A percentile compares a stretch with the other conserved stretches of the same genome.
Evolutionary conservation across 495 filamentous ascomycete species (phyloP).

Genomic region (Xylaria flabelliformis): DNA sequence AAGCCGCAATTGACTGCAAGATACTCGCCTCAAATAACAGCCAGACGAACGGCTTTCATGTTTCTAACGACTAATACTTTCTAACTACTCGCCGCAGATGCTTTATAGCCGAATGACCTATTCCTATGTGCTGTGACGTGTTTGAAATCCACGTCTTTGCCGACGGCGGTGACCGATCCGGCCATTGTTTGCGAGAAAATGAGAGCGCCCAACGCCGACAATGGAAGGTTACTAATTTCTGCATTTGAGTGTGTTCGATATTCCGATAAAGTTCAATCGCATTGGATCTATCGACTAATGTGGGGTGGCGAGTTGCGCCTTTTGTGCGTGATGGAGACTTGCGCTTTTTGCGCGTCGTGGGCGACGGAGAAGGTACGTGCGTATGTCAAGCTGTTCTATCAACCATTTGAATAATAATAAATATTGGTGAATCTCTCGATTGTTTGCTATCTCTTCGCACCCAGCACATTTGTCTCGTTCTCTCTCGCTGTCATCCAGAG

Average conservation of each 20-base stretch:
- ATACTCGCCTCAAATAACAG: not conserved
- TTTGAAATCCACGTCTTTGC: not conserved
- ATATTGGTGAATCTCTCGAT: not conserved
- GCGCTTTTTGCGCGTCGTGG: constrained; percentile 9
- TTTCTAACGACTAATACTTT: constrained; percentile 3
- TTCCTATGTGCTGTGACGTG: not conserved
- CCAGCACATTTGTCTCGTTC: not conserved
- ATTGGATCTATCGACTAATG: not conserved
- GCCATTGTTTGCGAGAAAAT: not conserved
- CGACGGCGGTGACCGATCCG: not conserved
- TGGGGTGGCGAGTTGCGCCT: constrained; percentile 18
- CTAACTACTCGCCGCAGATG: not conserved
- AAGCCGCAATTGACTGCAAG: constrained; percentile 8
- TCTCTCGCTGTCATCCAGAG: not conserved
- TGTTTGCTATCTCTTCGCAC: not conserved
- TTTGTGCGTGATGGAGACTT: constrained; percentile 20
- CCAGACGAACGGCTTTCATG: not conserved
- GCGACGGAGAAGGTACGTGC: constrained; percentile 13
- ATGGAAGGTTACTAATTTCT: not conserved
- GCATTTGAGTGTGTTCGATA: not conserved
- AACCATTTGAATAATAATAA: not conserved
- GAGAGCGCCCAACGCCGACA: not conserved
- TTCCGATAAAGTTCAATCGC: not conserved
- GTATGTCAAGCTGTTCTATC: not conserved
- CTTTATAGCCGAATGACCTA: not conserved